These are phyloP conservation scores for Chaetomium cochliodes DNA, from an alignment of 495 filamentous ascomycete species.

Conservation along the genomic window DNA sequence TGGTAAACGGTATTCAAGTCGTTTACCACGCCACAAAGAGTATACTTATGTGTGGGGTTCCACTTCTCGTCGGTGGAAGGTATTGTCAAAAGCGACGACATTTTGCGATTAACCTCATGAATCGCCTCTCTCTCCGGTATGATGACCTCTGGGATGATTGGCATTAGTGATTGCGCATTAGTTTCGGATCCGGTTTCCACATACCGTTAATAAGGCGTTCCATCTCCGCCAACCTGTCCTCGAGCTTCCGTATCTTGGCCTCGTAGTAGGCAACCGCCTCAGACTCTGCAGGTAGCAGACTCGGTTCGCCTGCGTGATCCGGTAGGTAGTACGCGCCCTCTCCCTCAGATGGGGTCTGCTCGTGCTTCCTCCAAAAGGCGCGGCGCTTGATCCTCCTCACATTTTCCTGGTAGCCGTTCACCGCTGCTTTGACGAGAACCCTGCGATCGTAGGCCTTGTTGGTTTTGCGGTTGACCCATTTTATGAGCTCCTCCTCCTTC, in stretches of 20 bases:
- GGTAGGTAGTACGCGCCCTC: slow-evolving; percentile 53
- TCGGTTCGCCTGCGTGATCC: slow-evolving; percentile 47
- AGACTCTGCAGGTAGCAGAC: slow-evolving; percentile 39
- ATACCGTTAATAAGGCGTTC: slow-evolving; percentile 27
- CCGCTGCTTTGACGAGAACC: slow-evolving; percentile 30
- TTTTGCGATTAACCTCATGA: slow-evolving; percentile 21
- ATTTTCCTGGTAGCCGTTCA: slow-evolving; percentile 26
- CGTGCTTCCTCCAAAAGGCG: slow-evolving; percentile 44
- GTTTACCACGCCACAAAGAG: slow-evolving; percentile 43
- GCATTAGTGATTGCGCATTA: slow-evolving; percentile 20
- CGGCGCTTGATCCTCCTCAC: slow-evolving; percentile 25
- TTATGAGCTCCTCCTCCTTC: slow-evolving; percentile 30
- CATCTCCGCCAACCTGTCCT: slow-evolving; percentile 24
- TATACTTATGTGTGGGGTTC: slow-evolving; percentile 41
- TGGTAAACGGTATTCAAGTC: slow-evolving; percentile 39
- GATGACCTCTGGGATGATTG: slow-evolving; percentile 21
- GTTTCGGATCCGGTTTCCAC: background rate
- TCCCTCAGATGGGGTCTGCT: slow-evolving; percentile 46
- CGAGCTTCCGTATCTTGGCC: slow-evolving; percentile 22
- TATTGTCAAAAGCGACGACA: slow-evolving; percentile 38
- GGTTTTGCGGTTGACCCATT: slow-evolving; percentile 26
- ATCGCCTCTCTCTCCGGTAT: slow-evolving; percentile 22
- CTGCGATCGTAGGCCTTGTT: slow-evolving; percentile 38
- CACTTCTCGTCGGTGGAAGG: slow-evolving; percentile 37
- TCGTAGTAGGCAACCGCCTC: slow-evolving; percentile 24